Conservation (phyloP, 2,329 filamentous ascomycete genomes). For the Xylaria sp. region DNA sequence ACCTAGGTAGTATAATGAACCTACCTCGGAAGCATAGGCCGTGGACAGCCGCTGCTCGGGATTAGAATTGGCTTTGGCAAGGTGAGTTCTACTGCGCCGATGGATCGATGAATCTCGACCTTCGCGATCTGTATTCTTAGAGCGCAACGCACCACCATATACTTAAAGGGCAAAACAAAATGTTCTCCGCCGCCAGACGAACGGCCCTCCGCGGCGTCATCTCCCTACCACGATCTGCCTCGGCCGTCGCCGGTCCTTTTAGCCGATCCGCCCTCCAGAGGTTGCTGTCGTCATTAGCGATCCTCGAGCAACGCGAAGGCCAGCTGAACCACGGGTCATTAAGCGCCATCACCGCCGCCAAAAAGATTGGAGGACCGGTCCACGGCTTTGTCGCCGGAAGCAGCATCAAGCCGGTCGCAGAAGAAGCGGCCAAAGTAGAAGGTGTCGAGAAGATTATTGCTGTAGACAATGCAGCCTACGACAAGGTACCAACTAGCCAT, state of each 20-base stretch:
- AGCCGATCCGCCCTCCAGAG: slow-evolving; percentile 69
- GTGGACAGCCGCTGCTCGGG: slow-evolving; percentile 37
- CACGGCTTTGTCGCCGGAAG: slow-evolving; percentile 89
- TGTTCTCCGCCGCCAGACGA: slow-evolving; percentile 48
- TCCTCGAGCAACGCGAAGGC: slow-evolving; percentile 93
- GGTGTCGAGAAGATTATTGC: slow-evolving; percentile 92
- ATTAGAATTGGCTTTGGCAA: not conserved
- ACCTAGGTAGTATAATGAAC: not conserved
- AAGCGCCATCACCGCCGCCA: slow-evolving; percentile 85
- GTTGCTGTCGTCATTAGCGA: slow-evolving; percentile 85
- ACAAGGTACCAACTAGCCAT: slow-evolving; percentile 71
- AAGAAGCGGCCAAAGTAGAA: slow-evolving; percentile 87
- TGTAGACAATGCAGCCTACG: slow-evolving; percentile 89
- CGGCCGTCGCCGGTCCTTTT: slow-evolving; percentile 49
- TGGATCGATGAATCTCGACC: slow-evolving; percentile 18
- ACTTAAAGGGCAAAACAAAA: slow-evolving; percentile 32
- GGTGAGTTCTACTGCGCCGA: slow-evolving; percentile 9
- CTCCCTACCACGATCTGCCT: slow-evolving; percentile 42
- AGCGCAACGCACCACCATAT: not conserved
- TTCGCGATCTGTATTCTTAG: not conserved
- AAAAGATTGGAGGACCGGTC: slow-evolving; percentile 85
- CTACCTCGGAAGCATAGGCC: slow-evolving; percentile 31
- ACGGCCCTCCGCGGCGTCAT: slow-evolving; percentile 44
- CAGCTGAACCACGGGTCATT: slow-evolving; percentile 85
- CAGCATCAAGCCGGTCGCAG: slow-evolving; percentile 78